Evolutionary conservation across 2,329 filamentous ascomycete species (phyloP).

Genomic region (Aspergillus udagawae): DNA sequence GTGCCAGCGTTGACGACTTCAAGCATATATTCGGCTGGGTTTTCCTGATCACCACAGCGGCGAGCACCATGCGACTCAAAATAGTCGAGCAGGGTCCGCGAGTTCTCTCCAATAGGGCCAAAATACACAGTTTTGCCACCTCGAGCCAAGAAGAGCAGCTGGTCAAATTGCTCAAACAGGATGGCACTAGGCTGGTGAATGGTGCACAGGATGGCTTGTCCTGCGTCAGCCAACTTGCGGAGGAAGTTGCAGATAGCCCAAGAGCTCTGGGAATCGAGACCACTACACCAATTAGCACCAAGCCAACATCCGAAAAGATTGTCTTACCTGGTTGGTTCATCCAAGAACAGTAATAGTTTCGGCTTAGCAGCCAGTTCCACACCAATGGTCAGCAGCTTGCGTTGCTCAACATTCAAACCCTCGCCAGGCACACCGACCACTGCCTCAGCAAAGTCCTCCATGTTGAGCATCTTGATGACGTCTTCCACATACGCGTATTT

Average conservation of each 20-base stretch:
- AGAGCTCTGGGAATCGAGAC: slow-evolving; percentile 83
- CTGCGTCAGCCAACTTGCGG: slow-evolving; percentile 79
- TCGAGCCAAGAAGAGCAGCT: slow-evolving; percentile 57
- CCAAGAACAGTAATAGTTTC: slow-evolving; percentile 78
- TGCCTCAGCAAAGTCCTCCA: slow-evolving; percentile 84
- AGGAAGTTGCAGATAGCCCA: slow-evolving; percentile 84
- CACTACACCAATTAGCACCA: slow-evolving; percentile 42
- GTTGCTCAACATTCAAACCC: slow-evolving; percentile 60
- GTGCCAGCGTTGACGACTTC: slow-evolving; percentile 47
- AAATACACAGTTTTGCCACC: slow-evolving; percentile 66
- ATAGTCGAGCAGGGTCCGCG: slow-evolving; percentile 54
- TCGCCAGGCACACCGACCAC: slow-evolving; percentile 84
- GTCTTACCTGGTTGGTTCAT: slow-evolving; percentile 70
- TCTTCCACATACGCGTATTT: slow-evolving; percentile 84
- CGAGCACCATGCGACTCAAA: slow-evolving; percentile 61
- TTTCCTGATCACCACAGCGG: slow-evolving; percentile 56
- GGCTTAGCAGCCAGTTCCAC: slow-evolving; percentile 91
- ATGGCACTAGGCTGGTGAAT: slow-evolving; percentile 92
- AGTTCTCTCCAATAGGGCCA: slow-evolving; percentile 59
- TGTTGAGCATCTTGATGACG: slow-evolving; percentile 80
- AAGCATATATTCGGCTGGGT: slow-evolving; percentile 72
- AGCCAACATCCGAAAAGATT: neutral
- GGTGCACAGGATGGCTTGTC: slow-evolving; percentile 85
- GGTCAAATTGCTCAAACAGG: slow-evolving; percentile 77
- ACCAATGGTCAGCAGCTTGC: slow-evolving; percentile 78